phyloP scores from a whole-genome alignment of 768 basidiomycete species.

The Panaeolus cyanescens region DNA sequence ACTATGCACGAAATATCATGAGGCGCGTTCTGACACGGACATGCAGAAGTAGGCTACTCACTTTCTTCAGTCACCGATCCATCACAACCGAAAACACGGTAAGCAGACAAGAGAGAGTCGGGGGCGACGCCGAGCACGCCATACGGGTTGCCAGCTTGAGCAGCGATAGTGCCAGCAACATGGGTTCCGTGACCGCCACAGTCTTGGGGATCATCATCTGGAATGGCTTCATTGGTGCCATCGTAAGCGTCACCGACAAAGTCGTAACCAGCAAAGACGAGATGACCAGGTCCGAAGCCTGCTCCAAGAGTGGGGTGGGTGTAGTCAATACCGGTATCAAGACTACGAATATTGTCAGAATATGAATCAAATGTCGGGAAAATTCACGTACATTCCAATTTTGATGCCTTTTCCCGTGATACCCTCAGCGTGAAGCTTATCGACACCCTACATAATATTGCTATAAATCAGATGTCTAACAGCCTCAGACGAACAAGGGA shows the following conservation, averaged over 20 bases:
- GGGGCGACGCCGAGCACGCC: slow-evolving; percentile 72
- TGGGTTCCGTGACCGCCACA: slow-evolving; percentile 52
- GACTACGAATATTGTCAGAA: slow-evolving; percentile 25
- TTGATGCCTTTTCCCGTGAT: slow-evolving; percentile 68
- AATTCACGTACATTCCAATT: slow-evolving; percentile 55
- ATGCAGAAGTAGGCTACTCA: background rate
- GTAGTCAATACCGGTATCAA: slow-evolving; percentile 58
- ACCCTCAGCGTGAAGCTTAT: slow-evolving; percentile 62
- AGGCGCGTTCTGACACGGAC: no score
- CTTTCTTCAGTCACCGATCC: slow-evolving; percentile 1
- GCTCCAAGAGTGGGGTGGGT: slow-evolving; percentile 55
- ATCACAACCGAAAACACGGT: background rate
- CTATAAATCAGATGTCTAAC: background rate
- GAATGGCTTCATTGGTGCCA: slow-evolving; percentile 44
- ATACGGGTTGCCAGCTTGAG: slow-evolving; percentile 56
- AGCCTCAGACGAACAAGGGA: slow-evolving; percentile 3
- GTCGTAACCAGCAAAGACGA: slow-evolving; percentile 51
- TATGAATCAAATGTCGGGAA: background rate
- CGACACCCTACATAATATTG: slow-evolving; percentile 46
- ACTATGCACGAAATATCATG: slow-evolving; percentile 15
- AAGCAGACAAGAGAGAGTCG: slow-evolving; percentile 46
- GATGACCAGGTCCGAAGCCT: slow-evolving; percentile 45
- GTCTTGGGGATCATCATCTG: slow-evolving; percentile 50
- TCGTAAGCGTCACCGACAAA: slow-evolving; percentile 55
- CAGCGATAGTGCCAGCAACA: slow-evolving; percentile 46